Percentiles rank a stretch among this genome's conserved stretches.
Conservation (phyloP, 2,329 filamentous ascomycete genomes). For the Diaporthe caulivora region DNA sequence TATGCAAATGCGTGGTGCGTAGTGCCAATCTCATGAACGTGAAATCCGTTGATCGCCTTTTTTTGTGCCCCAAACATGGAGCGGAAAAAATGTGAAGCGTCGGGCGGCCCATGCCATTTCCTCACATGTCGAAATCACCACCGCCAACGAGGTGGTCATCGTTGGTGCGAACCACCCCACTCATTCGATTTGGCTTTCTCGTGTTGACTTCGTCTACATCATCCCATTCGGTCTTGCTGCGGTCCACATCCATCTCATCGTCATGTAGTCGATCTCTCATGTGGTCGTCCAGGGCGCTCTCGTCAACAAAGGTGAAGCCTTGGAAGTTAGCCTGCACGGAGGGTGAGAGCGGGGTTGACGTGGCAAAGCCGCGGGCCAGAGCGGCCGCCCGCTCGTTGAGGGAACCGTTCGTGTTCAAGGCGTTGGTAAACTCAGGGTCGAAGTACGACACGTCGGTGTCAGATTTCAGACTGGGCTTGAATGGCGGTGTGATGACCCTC, state of each 20-base stretch:
- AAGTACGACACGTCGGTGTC: conserved; percentile 98
- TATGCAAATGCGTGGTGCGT: conserved; percentile 42
- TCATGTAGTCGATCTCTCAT: conserved; percentile 69
- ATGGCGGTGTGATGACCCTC: conserved; percentile 94
- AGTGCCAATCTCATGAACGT: conserved; percentile 39
- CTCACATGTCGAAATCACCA: conserved; percentile 74
- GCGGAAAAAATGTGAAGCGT: conserved; percentile 16
- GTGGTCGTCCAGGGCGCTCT: conserved; percentile 92
- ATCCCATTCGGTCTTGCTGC: conserved; percentile 67
- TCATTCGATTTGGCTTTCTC: conserved; percentile 70
- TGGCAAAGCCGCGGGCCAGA: conserved; percentile 85
- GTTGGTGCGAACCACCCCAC: conserved; percentile 70
- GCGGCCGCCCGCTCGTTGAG: conserved; percentile 92
- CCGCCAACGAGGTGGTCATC: conserved; percentile 72
- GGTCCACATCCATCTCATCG: conserved; percentile 68
- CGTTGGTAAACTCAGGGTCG: conserved; percentile 97
- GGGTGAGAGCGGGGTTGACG: conserved; percentile 92
- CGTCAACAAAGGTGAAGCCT: conserved; percentile 98
- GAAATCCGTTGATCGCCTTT: conserved; percentile 31
- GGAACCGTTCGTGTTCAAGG: conserved; percentile 86
- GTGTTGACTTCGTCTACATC: conserved; percentile 67
- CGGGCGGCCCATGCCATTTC: conserved; percentile 36
- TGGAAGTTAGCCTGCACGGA: conserved; percentile 98
- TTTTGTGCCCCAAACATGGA: conserved; percentile 28
- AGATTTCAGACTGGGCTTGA: conserved; percentile 97